Conservation (phyloP, 345 rosid species). For the Sonneratia caseolaris region DNA sequence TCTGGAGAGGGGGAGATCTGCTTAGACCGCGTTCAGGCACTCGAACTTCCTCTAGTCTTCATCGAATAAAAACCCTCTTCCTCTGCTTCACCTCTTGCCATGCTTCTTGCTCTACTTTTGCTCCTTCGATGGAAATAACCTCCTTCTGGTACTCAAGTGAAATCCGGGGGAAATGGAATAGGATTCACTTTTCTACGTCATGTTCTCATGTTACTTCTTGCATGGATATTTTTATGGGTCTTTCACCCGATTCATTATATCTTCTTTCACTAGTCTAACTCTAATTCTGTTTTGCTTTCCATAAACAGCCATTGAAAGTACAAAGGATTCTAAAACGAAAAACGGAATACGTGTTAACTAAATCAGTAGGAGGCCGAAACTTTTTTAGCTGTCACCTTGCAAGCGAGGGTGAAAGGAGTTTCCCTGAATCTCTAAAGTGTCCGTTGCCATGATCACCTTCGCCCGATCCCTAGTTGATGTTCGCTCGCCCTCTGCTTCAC, state of each 20-base stretch:
- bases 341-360: neutral
- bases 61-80: neutral
- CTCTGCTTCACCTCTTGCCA: neutral
- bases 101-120: constrained; percentile 3
- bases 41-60: neutral
- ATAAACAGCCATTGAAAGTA: neutral
- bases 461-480: too few species aligned
- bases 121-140: neutral
- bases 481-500: too few species aligned
- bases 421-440: too few species aligned
- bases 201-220: neutral
- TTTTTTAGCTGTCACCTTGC: too few species aligned
- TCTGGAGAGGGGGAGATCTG: constrained; percentile 23
- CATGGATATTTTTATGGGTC: neutral
- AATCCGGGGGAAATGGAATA: neutral
- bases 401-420: too few species aligned
- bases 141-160: neutral
- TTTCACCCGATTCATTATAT: neutral
- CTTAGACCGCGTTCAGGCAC: constrained; percentile 11
- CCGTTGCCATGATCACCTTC: too few species aligned
- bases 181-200: neutral
- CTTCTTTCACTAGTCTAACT: neutral
- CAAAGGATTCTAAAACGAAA: neutral
- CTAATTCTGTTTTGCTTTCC: neutral
- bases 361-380: neutral